Conservation (phyloP, 202 grass and related monocot genomes). For the Eragrostis tef region DNA sequence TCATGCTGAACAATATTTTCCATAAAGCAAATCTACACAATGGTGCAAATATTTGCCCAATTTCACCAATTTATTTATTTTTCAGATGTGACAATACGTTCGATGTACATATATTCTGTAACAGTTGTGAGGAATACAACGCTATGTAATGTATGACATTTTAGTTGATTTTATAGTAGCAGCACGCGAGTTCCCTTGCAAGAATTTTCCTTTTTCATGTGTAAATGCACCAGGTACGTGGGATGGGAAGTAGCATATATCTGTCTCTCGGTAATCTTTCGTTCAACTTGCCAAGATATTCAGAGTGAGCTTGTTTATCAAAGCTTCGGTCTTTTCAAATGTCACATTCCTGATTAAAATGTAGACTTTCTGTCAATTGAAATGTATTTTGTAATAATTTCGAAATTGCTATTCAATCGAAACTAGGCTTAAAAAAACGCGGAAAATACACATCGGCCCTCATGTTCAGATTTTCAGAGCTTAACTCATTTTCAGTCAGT, state of each 20-base stretch:
- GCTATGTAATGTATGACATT: slow-evolving; percentile 23
- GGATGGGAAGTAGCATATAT: background rate
- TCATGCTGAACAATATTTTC: background rate
- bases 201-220: background rate
- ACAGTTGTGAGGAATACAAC: background rate
- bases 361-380: too few relatives aligned
- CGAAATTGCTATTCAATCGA: too few relatives aligned
- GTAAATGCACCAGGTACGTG: background rate
- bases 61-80: slow-evolving; percentile 8
- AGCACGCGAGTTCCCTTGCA: background rate
- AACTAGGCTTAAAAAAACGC: too few relatives aligned
- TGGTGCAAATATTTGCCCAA: background rate
- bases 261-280: too few relatives aligned
- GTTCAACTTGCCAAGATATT: background rate
- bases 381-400: too few relatives aligned
- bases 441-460: too few relatives aligned
- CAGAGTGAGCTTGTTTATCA: too few relatives aligned
- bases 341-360: too few relatives aligned
- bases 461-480: background rate
- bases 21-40: slow-evolving; percentile 12
- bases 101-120: slow-evolving; percentile 1
- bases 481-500: too few relatives aligned
- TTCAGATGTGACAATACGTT: slow-evolving; percentile 4
- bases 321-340: too few relatives aligned
- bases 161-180: background rate